A percentile compares a stretch with the other conserved stretches of the same genome.
Evolutionary conservation across 768 basidiomycete genomes (phyloP).

Genomic region (Holtermanniella nyarrowii): DNA sequence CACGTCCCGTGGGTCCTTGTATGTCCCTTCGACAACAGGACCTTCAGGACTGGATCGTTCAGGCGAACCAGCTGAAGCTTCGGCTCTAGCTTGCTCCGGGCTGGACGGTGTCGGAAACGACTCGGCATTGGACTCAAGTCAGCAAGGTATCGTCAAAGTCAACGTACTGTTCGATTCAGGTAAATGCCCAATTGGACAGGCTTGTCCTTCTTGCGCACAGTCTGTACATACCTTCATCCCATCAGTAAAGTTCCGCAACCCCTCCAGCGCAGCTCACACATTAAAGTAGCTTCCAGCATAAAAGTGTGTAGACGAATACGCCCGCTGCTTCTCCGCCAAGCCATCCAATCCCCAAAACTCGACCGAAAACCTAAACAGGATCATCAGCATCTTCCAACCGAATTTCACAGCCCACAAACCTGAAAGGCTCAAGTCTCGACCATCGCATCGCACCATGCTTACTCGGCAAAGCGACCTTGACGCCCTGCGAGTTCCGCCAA

Average conservation of each 20-base stretch:
- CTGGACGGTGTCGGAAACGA: constrained; percentile 63
- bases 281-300: constrained; percentile 73
- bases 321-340: constrained; percentile 70
- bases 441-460: constrained; percentile 17
- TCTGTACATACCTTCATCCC: constrained; percentile 62
- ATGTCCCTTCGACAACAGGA: constrained; percentile 7
- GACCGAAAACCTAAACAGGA: constrained; percentile 49
- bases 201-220: constrained; percentile 64
- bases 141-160: not conserved
- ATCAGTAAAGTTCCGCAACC: not conserved
- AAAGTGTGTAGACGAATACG: constrained; percentile 78
- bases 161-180: constrained; percentile 58
- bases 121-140: constrained; percentile 52
- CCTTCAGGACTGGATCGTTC: constrained; percentile 34
- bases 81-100: not conserved
- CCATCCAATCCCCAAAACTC: constrained; percentile 81
- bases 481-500: not conserved
- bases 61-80: constrained; percentile 11
- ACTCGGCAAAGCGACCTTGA: not conserved
- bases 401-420: too few relatives aligned
- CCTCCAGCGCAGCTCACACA: constrained; percentile 4
- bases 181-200: constrained; percentile 72
- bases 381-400: not conserved
- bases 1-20: not conserved
- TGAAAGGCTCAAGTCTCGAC: constrained; percentile 50